Percentiles rank a stretch among this genome's conserved stretches.
phyloP scores from a whole-genome alignment of 1,139 yeast genomes.

The Pichia cactophila region DNA sequence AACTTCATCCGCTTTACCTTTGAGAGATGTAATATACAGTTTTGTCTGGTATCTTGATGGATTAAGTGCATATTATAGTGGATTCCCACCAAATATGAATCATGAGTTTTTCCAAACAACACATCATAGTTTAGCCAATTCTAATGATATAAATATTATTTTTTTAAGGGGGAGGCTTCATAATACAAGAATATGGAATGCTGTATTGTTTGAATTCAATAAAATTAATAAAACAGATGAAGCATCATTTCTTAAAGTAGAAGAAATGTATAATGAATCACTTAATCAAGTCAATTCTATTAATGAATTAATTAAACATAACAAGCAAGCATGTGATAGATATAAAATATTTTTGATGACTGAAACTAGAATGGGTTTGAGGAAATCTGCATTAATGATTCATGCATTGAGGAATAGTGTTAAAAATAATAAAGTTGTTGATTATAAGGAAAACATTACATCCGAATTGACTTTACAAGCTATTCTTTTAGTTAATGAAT shows the following conservation, averaged over 20 bases:
- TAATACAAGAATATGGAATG: slow-evolving; percentile 15
- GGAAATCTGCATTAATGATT: slow-evolving; percentile 17
- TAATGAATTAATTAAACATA: slow-evolving; percentile 9
- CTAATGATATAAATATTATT: slow-evolving; percentile 11
- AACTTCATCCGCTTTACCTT: slow-evolving; percentile 7
- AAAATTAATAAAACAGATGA: slow-evolving; percentile 14
- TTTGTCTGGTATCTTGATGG: slow-evolving; percentile 20
- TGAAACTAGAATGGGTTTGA: slow-evolving; percentile 18
- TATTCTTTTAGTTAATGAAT: slow-evolving; percentile 18
- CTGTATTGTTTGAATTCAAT: slow-evolving; percentile 16
- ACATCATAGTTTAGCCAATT: slow-evolving; percentile 11
- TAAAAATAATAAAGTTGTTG: slow-evolving; percentile 1
- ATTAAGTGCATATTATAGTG: slow-evolving; percentile 17
- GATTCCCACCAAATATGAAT: slow-evolving; percentile 18
- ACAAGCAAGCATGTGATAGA: background rate
- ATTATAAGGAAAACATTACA: slow-evolving; percentile 6
- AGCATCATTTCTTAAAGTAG: slow-evolving; percentile 7
- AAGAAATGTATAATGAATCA: slow-evolving; percentile 6
- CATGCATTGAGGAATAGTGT: slow-evolving; percentile 13
- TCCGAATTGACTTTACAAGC: slow-evolving; percentile 18
- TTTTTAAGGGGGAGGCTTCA: slow-evolving; percentile 16
- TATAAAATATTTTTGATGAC: slow-evolving; percentile 15
- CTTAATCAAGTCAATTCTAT: slow-evolving; percentile 10
- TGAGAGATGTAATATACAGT: slow-evolving; percentile 17
- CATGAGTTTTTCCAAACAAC: slow-evolving; percentile 14